Percentiles rank a stretch among this genome's conserved stretches.
phyloP scores from a whole-genome alignment of 78 protist species.

The Tieghemostelium lacteum region DNA sequence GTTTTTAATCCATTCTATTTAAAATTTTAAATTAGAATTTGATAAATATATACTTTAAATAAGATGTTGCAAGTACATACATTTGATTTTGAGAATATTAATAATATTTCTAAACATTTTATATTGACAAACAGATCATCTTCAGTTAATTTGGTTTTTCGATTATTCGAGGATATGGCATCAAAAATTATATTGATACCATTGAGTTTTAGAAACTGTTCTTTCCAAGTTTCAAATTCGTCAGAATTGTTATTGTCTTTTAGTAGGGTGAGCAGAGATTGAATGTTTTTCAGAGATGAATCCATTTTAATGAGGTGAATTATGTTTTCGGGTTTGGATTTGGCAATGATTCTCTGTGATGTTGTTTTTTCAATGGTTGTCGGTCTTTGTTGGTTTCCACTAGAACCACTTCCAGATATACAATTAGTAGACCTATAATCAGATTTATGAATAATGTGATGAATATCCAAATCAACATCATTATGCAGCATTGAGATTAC shows the following conservation, averaged over 20 bases:
- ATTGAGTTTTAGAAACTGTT: neutral
- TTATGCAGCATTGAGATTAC: neutral
- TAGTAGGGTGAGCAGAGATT: neutral
- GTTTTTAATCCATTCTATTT: slow-evolving; percentile 27
- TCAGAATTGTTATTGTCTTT: neutral
- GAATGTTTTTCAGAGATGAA: slow-evolving; percentile 3
- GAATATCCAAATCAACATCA: neutral
- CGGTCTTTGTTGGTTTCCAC: neutral
- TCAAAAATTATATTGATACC: slow-evolving; percentile 6
- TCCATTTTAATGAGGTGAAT: slow-evolving; percentile 9
- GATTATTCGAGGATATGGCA: slow-evolving; percentile 18
- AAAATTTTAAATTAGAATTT: neutral
- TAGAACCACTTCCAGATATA: neutral
- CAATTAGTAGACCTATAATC: neutral
- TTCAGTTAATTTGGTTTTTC: slow-evolving; percentile 8
- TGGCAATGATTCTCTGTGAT: neutral
- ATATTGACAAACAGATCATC: slow-evolving; percentile 3
- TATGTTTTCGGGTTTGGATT: slow-evolving; percentile 14
- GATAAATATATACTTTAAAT: neutral
- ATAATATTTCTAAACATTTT: slow-evolving; percentile 15
- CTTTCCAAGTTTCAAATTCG: slow-evolving; percentile 12
- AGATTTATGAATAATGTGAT: neutral
- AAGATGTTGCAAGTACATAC: neutral
- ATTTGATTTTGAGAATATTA: neutral
- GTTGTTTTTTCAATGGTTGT: neutral